phyloP scores from a whole-genome alignment of 805 yeast species.

The Yamadazyma nakazawae region DNA sequence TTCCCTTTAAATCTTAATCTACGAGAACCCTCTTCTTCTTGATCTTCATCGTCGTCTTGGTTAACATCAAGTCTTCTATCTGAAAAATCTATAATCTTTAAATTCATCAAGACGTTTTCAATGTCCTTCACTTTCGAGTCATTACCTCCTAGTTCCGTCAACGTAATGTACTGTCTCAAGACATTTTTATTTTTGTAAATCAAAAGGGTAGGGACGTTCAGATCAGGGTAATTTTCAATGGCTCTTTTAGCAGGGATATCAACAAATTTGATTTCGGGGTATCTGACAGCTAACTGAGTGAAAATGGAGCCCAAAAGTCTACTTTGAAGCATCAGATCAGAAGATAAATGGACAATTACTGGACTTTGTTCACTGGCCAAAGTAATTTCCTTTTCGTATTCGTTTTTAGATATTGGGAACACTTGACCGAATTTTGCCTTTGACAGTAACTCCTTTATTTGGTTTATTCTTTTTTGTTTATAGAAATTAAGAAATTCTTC shows the following conservation, averaged over 20 bases:
- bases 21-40: constrained; percentile 50
- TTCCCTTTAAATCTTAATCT: constrained; percentile 47
- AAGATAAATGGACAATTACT: constrained; percentile 77
- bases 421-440: constrained; percentile 71
- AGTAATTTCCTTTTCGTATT: constrained; percentile 82
- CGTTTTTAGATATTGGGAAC: constrained; percentile 78
- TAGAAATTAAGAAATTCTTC: constrained; percentile 83
- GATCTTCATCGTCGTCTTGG: constrained; percentile 46
- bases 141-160: constrained; percentile 81
- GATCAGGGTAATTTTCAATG: constrained; percentile 86
- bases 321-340: constrained; percentile 67
- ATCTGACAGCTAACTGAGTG: constrained; percentile 57
- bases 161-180: constrained; percentile 74
- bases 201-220: constrained; percentile 86
- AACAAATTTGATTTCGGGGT: constrained; percentile 81
- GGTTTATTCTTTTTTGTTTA: constrained; percentile 73
- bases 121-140: constrained; percentile 66
- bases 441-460: constrained; percentile 57
- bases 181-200: constrained; percentile 79
- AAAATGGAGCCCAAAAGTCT: constrained; percentile 64
- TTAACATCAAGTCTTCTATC: constrained; percentile 68
- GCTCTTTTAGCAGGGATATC: constrained; percentile 92
- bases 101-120: constrained; percentile 65
- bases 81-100: constrained; percentile 59
- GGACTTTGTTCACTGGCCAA: constrained; percentile 64